These are phyloP conservation scores for Gossypium rotundifolium DNA, from an alignment of 345 rosid species.

Conservation along the genomic window DNA sequence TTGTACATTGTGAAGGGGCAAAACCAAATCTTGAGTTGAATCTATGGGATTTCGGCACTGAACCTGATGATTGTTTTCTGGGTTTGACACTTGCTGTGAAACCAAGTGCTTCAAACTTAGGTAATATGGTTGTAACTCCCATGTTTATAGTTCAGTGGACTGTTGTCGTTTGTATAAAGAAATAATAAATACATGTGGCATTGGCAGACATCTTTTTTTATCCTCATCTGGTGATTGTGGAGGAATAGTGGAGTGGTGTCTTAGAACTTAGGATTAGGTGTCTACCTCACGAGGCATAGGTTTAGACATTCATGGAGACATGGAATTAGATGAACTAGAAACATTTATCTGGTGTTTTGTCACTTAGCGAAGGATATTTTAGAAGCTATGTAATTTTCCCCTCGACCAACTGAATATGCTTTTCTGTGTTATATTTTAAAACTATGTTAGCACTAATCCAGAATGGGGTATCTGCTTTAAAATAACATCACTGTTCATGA, in stretches of 20 bases:
- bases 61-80: conserved; percentile 85
- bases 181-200: background rate
- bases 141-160: background rate
- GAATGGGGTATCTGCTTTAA: background rate
- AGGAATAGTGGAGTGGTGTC: background rate
- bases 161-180: background rate
- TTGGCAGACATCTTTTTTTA: background rate
- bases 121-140: conserved; percentile 24
- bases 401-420: background rate
- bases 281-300: background rate
- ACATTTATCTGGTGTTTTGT: background rate
- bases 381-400: background rate
- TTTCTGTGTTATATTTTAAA: background rate
- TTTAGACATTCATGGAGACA: background rate
- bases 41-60: conserved; percentile 77
- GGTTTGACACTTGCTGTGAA: conserved; percentile 87
- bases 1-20: conserved; percentile 35
- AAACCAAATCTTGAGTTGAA: conserved; percentile 91
- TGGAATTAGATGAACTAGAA: background rate
- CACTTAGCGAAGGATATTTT: background rate
- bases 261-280: background rate
- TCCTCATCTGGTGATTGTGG: background rate
- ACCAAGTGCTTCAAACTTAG: conserved; percentile 69
- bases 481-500: background rate
- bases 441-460: background rate